These are phyloP conservation scores for Sarocladium kiliense DNA, from an alignment of 2,329 filamentous ascomycete genomes.

Conservation along the genomic window DNA sequence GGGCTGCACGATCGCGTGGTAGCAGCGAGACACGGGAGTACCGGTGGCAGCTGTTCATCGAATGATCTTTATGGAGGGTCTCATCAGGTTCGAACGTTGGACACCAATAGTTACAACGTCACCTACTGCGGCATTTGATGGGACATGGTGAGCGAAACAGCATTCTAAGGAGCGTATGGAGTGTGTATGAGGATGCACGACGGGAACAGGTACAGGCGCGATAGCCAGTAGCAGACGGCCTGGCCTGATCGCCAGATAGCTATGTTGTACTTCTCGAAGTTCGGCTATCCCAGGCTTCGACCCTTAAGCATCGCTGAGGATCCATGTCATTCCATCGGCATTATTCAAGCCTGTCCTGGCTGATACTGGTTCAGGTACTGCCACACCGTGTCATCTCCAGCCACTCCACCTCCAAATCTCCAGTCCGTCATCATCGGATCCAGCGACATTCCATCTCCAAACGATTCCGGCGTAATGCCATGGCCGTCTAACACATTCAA, in stretches of 20 bases:
- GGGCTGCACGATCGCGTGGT: not conserved
- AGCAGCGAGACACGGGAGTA: not conserved
- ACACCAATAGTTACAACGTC: not conserved
- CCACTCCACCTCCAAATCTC: conserved; percentile 51
- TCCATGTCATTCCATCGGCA: not conserved
- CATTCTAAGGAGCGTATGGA: too few relatives aligned
- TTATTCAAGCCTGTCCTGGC: conserved; percentile 14
- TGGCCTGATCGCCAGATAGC: too few relatives aligned
- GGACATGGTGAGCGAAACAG: too few relatives aligned
- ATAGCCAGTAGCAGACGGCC: too few relatives aligned
- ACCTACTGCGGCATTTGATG: too few relatives aligned
- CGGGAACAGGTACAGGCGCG: too few relatives aligned
- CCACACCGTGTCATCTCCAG: conserved; percentile 49
- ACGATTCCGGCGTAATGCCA: not conserved
- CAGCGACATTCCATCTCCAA: not conserved
- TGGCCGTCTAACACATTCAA: conserved; percentile 13
- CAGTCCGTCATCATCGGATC: conserved; percentile 20
- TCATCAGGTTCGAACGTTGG: not conserved
- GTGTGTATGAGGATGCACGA: too few relatives aligned
- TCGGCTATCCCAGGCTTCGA: too few relatives aligned
- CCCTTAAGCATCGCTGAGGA: too few relatives aligned
- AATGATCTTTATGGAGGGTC: not conserved
- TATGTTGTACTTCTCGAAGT: too few relatives aligned
- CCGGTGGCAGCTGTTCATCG: not conserved
- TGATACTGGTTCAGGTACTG: conserved; percentile 47